phyloP scores from a whole-genome alignment of 768 basidiomycete genomes.

The Mycena leptocephala region DNA sequence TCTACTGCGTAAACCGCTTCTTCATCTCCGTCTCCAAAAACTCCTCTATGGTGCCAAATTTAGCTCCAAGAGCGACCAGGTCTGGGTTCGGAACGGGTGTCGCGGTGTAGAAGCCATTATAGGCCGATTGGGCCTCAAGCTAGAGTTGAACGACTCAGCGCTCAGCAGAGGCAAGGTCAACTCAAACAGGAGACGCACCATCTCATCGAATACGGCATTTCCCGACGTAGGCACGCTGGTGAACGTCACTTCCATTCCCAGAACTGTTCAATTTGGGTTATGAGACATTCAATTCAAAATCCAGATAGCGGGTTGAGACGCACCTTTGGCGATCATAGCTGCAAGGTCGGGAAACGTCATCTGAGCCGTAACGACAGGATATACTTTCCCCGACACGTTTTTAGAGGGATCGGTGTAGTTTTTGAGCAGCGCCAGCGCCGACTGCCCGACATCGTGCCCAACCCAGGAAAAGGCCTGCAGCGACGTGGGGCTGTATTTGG shows the following conservation, averaged over 20 bases:
- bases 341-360: not conserved
- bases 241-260: not conserved
- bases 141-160: not conserved
- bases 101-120: not conserved
- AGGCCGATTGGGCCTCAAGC: not conserved
- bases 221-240: not conserved
- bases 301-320: not conserved
- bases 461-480: not conserved
- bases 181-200: not conserved
- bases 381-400: not conserved
- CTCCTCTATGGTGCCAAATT: not conserved
- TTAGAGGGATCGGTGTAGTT: not conserved
- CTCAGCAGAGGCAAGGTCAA: not conserved
- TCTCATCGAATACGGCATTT: not conserved
- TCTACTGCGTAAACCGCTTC: not conserved
- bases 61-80: not conserved
- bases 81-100: not conserved
- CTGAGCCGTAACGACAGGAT: constrained; percentile 8
- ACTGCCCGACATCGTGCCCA: not conserved
- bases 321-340: not conserved
- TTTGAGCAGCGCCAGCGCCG: not conserved
- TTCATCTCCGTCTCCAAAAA: not conserved
- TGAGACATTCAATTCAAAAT: too few species aligned
- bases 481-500: not conserved
- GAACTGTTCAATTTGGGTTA: not conserved